Percentiles rank a stretch among this genome's conserved stretches.
phyloP scores from a whole-genome alignment of 2,329 filamentous ascomycete species.

The Alternaria sp. region DNA sequence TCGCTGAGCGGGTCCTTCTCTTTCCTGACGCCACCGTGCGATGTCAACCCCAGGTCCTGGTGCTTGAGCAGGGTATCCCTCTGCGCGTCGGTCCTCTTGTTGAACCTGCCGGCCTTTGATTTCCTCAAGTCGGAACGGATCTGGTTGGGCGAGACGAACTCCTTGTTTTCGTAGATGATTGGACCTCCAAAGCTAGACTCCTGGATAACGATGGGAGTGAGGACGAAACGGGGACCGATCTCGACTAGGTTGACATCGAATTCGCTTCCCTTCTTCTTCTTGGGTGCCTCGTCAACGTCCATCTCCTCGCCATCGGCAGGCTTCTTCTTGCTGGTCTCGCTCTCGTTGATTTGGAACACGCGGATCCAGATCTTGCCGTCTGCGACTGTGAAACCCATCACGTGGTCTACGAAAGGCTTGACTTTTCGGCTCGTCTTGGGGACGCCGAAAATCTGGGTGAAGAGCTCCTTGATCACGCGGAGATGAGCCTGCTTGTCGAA shows the following conservation, averaged over 20 bases:
- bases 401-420: slow-evolving; percentile 95
- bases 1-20: slow-evolving; percentile 77
- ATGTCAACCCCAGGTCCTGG: slow-evolving; percentile 76
- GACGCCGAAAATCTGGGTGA: slow-evolving; percentile 89
- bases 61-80: slow-evolving; percentile 77
- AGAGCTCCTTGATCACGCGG: slow-evolving; percentile 84
- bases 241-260: slow-evolving; percentile 86
- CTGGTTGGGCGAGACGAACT: slow-evolving; percentile 96
- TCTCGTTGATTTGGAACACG: slow-evolving; percentile 91
- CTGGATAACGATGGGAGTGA: slow-evolving; percentile 93
- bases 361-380: slow-evolving; percentile 97
- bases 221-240: slow-evolving; percentile 90
- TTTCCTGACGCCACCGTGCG: slow-evolving; percentile 67
- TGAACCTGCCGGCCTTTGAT: slow-evolving; percentile 79
- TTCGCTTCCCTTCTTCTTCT: slow-evolving; percentile 61
- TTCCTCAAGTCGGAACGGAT: slow-evolving; percentile 80
- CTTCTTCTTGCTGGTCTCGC: slow-evolving; percentile 64
- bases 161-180: slow-evolving; percentile 97
- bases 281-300: slow-evolving; percentile 39
- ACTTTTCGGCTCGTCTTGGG: slow-evolving; percentile 85
- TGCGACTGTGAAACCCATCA: slow-evolving; percentile 88
- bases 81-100: slow-evolving; percentile 74
- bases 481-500: slow-evolving; percentile 86
- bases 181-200: slow-evolving; percentile 95
- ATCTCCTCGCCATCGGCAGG: slow-evolving; percentile 51